phyloP scores from a whole-genome alignment of 192 early-diverging fungal species.

The Coemansia nantahalensis region DNA sequence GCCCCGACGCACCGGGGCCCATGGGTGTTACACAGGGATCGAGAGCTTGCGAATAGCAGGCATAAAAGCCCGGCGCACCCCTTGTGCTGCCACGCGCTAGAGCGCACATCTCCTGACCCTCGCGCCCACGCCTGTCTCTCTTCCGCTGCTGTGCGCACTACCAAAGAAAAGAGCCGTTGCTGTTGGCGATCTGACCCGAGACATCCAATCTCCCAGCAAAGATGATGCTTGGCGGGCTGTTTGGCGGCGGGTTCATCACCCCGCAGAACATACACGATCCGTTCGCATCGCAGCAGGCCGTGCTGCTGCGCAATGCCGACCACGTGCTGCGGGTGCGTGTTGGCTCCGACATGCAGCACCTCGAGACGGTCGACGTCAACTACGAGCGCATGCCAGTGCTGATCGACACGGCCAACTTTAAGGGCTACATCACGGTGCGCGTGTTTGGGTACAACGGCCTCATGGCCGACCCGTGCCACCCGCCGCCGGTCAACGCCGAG shows the following conservation, averaged over 20 bases:
- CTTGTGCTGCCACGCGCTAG: too few species aligned
- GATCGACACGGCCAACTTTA: conserved; percentile 44
- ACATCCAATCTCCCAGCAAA: neutral
- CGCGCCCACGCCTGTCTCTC: too few species aligned
- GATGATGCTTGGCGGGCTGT: conserved; percentile 53
- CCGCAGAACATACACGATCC: conserved; percentile 49
- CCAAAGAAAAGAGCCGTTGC: too few species aligned
- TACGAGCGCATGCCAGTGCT: conserved; percentile 49
- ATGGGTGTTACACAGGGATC: too few species aligned
- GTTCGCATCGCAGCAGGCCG: conserved; percentile 39
- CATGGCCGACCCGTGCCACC: conserved; percentile 52
- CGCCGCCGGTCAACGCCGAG: conserved; percentile 43
- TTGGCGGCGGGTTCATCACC: conserved; percentile 37
- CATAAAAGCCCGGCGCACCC: too few species aligned
- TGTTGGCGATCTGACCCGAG: neutral
- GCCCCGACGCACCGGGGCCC: too few species aligned
- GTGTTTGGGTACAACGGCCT: conserved; percentile 52
- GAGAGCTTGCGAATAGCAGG: too few species aligned
- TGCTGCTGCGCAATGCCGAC: conserved; percentile 52
- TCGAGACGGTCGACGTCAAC: conserved; percentile 50
- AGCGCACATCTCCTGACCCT: too few species aligned
- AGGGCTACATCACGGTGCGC: conserved; percentile 49
- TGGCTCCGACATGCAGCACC: conserved; percentile 38
- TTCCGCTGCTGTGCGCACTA: too few species aligned
- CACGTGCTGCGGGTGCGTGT: conserved; percentile 51